Base-by-base conservation (phyloP, 2,329 filamentous ascomycete genomes). In the Penicillium aurantiogriseum region DNA sequence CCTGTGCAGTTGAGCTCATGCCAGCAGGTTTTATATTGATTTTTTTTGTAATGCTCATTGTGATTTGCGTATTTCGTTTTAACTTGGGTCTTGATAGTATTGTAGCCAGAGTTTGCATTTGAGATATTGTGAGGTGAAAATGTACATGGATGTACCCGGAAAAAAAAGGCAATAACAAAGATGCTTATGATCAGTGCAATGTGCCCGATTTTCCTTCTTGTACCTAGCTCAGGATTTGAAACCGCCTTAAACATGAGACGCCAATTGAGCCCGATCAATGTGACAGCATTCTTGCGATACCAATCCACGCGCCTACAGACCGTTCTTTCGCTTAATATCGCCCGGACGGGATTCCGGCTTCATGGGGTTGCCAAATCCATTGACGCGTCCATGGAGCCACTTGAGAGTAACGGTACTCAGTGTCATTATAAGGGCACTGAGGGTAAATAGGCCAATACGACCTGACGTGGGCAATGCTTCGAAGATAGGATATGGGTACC, bases 401-500 rank as follows among this genome's bases (percentile, higher is more conserved):
- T 91, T 88, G 61, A 96, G 76, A 10, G 80, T 75, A 23, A 84
- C 77, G 0, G 90, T 92, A 63, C 86, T 91, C 3, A 79, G 71
- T 2, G 89, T 87, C 85, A 95, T 92, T 17, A 90, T 74, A 1
- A 82, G 68, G 0, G 90, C 91, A 42, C 89, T 89, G 19, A 84
- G 76, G 0, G 80, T 80, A 65, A 95, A 96, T 10, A 96, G 78
- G 0, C 83, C 75, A 9, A 86, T 77, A 21, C 92, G 83, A 68
- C 91, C 87, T 48, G 77, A 70, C 0, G 85, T 88, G 49, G 80
- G 81, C 42, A 95, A 77, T 44, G 89, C 71, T 9, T 80, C 86
- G 62, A 97, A 93, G 27, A 96, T 82, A 1, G 92, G 92, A 73
- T 97, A 96, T 0, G 92, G 91, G 66, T 96, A 95, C 80, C 87